Base-by-base conservation (phyloP, 2,329 filamentous ascomycete genomes). In the Dryadomyces sulphureus region DNA sequence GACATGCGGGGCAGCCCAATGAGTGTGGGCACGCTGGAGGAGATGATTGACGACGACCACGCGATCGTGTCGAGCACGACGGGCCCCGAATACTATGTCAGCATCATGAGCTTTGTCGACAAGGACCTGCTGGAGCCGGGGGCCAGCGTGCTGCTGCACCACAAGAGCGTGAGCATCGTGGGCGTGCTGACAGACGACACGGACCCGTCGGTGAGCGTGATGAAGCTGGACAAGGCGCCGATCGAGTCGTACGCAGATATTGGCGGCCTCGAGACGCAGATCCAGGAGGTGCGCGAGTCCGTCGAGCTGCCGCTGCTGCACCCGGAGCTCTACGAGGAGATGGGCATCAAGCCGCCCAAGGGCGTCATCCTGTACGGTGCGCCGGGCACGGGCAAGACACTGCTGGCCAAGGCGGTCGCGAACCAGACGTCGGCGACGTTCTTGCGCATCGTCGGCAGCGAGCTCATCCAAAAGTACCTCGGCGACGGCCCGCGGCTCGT, bases 71-170 rank as follows among this genome's bases (percentile, higher is more conserved):
- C 89, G 17, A 94, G 88, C 62, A 93, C 92, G 1, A 96, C 92
- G 7, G 92, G 92, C 0, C 92, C 92, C 1, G 92, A 98, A 64
- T 98, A 94, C 74, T 98, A 96, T 63, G 92, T 98, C 54, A 95
- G 89, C 56, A 98, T 98, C 75, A 96, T 96, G 92, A 95, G 90
- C 46, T 98, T 98, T 59, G 92, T 98, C 54, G 92, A 98, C 72
- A 98, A 98, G 67, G 92, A 98, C 59, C 77, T 98, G 4, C 75
- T 98, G 38, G 92, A 98, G 65, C 92, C 92, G 1, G 93, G 93
- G 50, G 88, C 92, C 17, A 95, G 88, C 57, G 92, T 98, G 42
- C 70, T 98, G 42, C 71, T 98, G 49, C 92, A 98, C 60, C 92
- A 98, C 66, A 98, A 98, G 70, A 93, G 85, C 45, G 90, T 96